Evolutionary conservation across 192 early-diverging fungal species (phyloP), one percentile per base, ranked within the genome.

Genomic region (Backusella circina): DNA sequence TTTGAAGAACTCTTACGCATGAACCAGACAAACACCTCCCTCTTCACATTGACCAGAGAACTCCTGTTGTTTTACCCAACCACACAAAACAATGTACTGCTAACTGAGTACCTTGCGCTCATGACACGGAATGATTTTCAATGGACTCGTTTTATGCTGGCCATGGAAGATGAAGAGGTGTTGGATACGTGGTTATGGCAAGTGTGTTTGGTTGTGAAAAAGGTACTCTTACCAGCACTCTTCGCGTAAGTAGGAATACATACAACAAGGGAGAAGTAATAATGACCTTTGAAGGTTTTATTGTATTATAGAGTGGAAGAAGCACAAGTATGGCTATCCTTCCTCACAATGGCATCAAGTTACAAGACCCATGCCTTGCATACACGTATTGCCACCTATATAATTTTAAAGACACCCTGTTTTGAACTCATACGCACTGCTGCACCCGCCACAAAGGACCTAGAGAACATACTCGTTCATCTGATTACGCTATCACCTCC

Each of bases 21-120:
- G 21, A 41, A 71, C 13, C 33, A 36, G 15, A 30, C 30, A 5
- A 13, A 23, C 39, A 23, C 28, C 10, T 10, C 7, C 0, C 12
- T 74, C 28, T 16, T 41, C 12, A 65, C 54, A 18, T 28, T 37
- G 16, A 65, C 61, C 26, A 32, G 38, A 41, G 32, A 74, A 23
- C 61, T 74, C 4, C 21, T 74, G 2, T 10, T 67, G 13, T 74
- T 74, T 41, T 74, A 74, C n/a, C 71, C 32, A 21, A 73, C 18
- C 5, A 47, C 39, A 31, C 38, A 61, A 61, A 32, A 73, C 54
- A 36, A 64, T 12, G 5, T 26, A 28, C 26, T 61, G 54, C 5
- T 61, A 28, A 12, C 0, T 8, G 28, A 28, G 7, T 61, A 61
- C 26, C 54, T 61, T 23, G 54, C 12, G 23, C 7, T 61, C 2